These are phyloP conservation scores for Wickerhamiella sorbophila DNA, from an alignment of 805 yeast species.

Conservation along the genomic window DNA sequence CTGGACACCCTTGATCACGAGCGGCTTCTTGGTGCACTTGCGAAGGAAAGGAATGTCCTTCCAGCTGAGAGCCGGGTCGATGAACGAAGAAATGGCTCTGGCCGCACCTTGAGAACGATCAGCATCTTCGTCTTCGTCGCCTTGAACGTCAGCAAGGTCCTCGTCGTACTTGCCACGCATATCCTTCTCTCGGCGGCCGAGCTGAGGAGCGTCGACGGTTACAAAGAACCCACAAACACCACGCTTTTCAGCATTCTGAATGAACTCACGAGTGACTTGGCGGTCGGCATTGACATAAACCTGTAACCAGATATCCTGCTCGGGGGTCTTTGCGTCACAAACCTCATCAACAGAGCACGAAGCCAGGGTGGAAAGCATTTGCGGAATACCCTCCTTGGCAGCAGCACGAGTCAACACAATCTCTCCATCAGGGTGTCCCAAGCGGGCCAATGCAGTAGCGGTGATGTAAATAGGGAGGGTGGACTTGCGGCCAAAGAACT, in stretches of 20 bases:
- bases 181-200: constrained; percentile 86
- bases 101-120: constrained; percentile 75
- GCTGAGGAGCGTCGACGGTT: constrained; percentile 75
- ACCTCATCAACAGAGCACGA: constrained; percentile 82
- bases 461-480: constrained; percentile 74
- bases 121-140: constrained; percentile 28
- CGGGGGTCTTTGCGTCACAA: constrained; percentile 47
- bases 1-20: constrained; percentile 74
- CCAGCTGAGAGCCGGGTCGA: constrained; percentile 41
- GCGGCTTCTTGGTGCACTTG: constrained; percentile 17
- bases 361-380: constrained; percentile 88
- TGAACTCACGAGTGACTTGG: constrained; percentile 41
- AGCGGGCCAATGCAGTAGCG: constrained; percentile 84
- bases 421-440: constrained; percentile 93
- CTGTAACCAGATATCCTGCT: constrained; percentile 80
- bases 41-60: constrained; percentile 15
- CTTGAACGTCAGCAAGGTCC: constrained; percentile 33
- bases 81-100: constrained; percentile 71
- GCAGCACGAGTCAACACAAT: constrained; percentile 74
- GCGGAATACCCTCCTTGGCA: constrained; percentile 52
- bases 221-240: constrained; percentile 75
- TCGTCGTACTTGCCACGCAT: constrained; percentile 49
- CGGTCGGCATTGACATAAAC: constrained; percentile 71
- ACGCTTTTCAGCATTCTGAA: constrained; percentile 55
- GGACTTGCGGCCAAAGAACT: constrained; percentile 57